These are phyloP conservation scores for Sclerotinia borealis DNA, from an alignment of 2,329 filamentous ascomycete genomes.

Conservation along the genomic window DNA sequence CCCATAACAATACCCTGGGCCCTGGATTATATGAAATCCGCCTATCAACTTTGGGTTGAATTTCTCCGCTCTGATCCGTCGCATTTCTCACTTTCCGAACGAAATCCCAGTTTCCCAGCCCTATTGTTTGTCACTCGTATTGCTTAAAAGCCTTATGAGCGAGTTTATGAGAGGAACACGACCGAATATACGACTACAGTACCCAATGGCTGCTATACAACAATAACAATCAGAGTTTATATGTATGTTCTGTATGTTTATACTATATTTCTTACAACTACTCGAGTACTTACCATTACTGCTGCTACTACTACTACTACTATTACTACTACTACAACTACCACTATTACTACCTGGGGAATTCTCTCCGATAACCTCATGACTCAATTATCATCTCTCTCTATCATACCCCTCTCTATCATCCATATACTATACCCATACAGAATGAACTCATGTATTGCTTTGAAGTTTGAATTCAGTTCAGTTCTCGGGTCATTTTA, in stretches of 20 bases:
- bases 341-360: neutral
- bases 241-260: neutral
- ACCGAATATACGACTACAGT: too few relatives aligned
- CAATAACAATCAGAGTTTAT: neutral
- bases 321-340: neutral
- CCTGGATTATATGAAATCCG: neutral
- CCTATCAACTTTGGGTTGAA: neutral
- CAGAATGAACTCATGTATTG: too few relatives aligned
- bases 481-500: neutral
- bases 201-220: neutral
- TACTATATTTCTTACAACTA: neutral
- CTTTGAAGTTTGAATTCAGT: too few relatives aligned
- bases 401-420: too few relatives aligned
- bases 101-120: conserved; percentile 3
- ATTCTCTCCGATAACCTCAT: too few relatives aligned
- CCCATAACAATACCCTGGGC: neutral
- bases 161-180: neutral
- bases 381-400: too few relatives aligned
- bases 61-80: neutral
- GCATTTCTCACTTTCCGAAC: neutral
- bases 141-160: conserved; percentile 1
- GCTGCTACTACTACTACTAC: neutral
- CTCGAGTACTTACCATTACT: neutral
- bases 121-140: conserved; percentile 1
- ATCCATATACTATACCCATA: neutral